These are phyloP conservation scores for Russula earlei DNA, from an alignment of 768 basidiomycete species.

Conservation along the genomic window DNA sequence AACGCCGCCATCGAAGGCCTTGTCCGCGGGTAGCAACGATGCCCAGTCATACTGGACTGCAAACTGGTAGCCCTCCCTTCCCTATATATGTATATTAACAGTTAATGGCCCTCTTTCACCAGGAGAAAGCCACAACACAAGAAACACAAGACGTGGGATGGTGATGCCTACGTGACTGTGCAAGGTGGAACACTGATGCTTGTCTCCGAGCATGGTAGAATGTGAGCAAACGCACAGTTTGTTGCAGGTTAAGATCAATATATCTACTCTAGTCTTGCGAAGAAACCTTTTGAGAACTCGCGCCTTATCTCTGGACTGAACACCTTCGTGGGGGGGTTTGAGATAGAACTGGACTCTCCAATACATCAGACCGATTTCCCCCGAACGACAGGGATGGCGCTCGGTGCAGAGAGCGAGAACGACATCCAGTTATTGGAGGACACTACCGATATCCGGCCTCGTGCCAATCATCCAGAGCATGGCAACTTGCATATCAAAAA, in stretches of 20 bases:
- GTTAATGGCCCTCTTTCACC: conserved; percentile 3
- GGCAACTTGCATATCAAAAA: conserved; percentile 19
- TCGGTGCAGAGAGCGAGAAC: conserved; percentile 24
- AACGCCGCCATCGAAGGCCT: conserved; percentile 5
- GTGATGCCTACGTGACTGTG: conserved; percentile 54
- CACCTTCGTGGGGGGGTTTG: conserved; percentile 46
- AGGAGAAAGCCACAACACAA: conserved; percentile 68
- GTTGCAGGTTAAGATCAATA: neutral
- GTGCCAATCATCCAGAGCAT: neutral
- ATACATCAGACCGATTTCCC: conserved; percentile 47
- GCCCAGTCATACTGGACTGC: conserved; percentile 50
- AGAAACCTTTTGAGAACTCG: conserved; percentile 50
- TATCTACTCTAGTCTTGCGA: conserved; percentile 41
- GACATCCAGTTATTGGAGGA: conserved; percentile 11
- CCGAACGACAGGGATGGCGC: conserved; percentile 27
- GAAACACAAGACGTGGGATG: conserved; percentile 87
- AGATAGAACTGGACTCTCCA: conserved; percentile 50
- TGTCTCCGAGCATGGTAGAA: conserved; percentile 60
- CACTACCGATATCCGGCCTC: conserved; percentile 6
- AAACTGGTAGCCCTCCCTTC: conserved; percentile 43
- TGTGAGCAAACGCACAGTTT: conserved; percentile 35
- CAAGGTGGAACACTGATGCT: conserved; percentile 44
- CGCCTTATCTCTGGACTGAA: conserved; percentile 36
- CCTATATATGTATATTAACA: neutral
- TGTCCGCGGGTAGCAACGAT: conserved; percentile 10